Evolutionary conservation across 1,284 basidiomycete genomes (phyloP), one percentile per base, ranked within the genome.

Genomic region (Irpex rosettiformis): DNA sequence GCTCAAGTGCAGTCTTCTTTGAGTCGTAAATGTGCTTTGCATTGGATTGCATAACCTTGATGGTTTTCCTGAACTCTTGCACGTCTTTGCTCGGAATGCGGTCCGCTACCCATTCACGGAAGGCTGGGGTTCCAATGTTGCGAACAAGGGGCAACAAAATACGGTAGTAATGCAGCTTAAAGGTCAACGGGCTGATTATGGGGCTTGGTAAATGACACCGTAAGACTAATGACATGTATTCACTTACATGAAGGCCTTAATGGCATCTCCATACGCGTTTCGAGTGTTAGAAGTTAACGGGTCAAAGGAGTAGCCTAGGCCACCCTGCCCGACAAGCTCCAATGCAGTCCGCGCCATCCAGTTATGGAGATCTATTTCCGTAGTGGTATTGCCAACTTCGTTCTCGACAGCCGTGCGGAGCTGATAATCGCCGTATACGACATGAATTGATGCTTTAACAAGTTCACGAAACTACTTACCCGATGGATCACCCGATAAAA

Each of bases 271-370:
- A 29, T 49, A 58, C 0, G 40, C 57, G 47, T 58, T 58, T 22
- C 24, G 18, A 8, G 22, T 30, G 16, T 47, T 29, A 8, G 27
- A 24, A 3, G 24, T 43, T 7, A 58, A 43, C 3, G 53, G 25
- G 33, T 58, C 57, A 18, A 76, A 75, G 3, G 72, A 69, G 58
- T 74, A 71, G 1, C 73, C 73, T 4, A 75, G 64, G 1, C 71
- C 72, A 5, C 67, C 72, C 55, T 73, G 73, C 8, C 72, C 72
- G 57, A 76, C 65, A 8, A 71, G 65, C 60, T 76, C 74, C 21
- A 76, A 29, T 1, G 75, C 70, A 1, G 72, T 68, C 11, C 74
- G 71, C 21, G 70, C 69, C 56, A 75, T 67, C 60, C 69, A 72
- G 24, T 68, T 65, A 25, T 75, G 64, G 22, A 77, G 60, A 54